phyloP scores from a whole-genome alignment of 176 grass and related monocot species.

The Triticum timopheevii region DNA sequence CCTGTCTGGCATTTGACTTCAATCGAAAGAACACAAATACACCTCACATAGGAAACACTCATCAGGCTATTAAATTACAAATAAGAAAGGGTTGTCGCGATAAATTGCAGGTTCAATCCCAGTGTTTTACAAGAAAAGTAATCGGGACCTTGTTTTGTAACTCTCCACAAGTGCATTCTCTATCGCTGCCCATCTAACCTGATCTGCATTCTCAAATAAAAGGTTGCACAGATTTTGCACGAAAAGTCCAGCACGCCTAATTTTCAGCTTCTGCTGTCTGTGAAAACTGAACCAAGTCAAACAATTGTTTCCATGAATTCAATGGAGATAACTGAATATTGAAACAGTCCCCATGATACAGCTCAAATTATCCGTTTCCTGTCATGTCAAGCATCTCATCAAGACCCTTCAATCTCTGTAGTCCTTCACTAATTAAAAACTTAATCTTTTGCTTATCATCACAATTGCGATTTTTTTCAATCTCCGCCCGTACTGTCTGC shows the following conservation, averaged over 20 bases:
- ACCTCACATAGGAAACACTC: neutral
- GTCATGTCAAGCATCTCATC: constrained; percentile 96
- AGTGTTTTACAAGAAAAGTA: constrained; percentile 12
- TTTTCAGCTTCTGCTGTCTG: neutral
- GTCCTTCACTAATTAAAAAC: constrained; percentile 84
- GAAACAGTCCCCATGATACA: neutral
- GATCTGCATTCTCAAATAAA: neutral
- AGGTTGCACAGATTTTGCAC: neutral
- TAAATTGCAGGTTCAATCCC: neutral
- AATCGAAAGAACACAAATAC: constrained; percentile 1
- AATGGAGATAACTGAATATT: neutral
- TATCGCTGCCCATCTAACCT: neutral
- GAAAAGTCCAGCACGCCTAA: neutral
- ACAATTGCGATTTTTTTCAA: constrained; percentile 77
- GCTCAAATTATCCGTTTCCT: constrained; percentile 54
- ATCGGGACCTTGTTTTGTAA: neutral
- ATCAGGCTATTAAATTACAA: neutral
- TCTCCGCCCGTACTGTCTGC: constrained; percentile 65
- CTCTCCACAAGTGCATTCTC: neutral
- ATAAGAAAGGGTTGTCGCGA: no score
- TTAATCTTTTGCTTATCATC: constrained; percentile 82
- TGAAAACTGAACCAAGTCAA: neutral
- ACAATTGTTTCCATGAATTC: neutral
- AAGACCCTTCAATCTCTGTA: constrained; percentile 80
- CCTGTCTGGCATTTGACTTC: neutral